These are phyloP conservation scores for Grosmannia clavigera DNA, from an alignment of 2,329 filamentous ascomycete genomes.

Conservation along the genomic window DNA sequence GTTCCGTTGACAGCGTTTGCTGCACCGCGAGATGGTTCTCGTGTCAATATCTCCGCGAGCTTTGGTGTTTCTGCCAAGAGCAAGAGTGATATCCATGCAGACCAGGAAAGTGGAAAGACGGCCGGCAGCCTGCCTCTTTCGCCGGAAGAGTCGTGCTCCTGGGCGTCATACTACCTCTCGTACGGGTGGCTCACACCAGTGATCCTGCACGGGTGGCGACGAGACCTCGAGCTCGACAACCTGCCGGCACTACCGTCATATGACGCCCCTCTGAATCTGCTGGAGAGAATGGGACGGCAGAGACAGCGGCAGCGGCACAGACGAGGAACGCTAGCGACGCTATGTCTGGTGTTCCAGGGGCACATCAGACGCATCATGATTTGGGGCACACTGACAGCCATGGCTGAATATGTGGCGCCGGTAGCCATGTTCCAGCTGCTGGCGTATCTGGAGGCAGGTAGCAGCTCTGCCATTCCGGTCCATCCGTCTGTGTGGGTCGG, in stretches of 20 bases:
- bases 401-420: conserved; percentile 11
- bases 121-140: not conserved
- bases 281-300: conserved; percentile 12
- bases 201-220: conserved; percentile 17
- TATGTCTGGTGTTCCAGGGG: conserved; percentile 15
- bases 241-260: conserved; percentile 20
- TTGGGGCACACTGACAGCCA: conserved; percentile 14
- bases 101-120: not conserved
- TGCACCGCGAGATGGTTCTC: not conserved
- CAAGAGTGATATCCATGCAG: not conserved
- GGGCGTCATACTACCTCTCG: conserved; percentile 20
- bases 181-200: conserved; percentile 22
- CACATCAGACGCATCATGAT: conserved; percentile 12
- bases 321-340: conserved; percentile 16
- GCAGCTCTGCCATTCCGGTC: not conserved
- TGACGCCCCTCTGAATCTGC: conserved; percentile 17
- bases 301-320: conserved; percentile 10
- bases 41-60: not conserved
- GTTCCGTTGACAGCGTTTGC: not conserved
- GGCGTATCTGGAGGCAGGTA: conserved; percentile 6
- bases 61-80: not conserved
- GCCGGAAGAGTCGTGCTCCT: conserved; percentile 19
- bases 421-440: conserved; percentile 12
- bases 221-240: conserved; percentile 19
- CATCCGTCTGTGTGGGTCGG: conserved; percentile 20